Percentiles rank a stretch among this genome's conserved stretches.
These are phyloP conservation scores for Neurospora sp. DNA, from an alignment of 495 filamentous ascomycete species.

Conservation along the genomic window DNA sequence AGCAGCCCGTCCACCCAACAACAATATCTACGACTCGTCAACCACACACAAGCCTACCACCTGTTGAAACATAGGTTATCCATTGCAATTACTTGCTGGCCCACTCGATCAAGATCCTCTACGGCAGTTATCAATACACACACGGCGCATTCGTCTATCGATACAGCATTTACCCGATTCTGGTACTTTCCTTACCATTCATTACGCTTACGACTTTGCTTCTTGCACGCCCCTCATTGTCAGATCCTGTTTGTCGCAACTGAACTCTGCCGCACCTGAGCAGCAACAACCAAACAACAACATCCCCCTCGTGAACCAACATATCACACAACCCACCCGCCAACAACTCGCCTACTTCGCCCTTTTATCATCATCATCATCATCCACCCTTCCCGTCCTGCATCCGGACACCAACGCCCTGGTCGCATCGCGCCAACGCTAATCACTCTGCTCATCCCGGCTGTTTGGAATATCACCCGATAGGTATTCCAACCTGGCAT, in stretches of 20 bases:
- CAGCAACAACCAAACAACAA: neutral
- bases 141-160: neutral
- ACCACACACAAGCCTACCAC: constrained; percentile 3
- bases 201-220: neutral
- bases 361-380: neutral
- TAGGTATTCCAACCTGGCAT: neutral
- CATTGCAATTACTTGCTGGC: neutral
- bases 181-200: neutral
- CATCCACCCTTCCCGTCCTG: neutral
- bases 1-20: constrained; percentile 11
- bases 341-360: neutral
- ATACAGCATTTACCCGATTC: neutral
- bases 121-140: neutral
- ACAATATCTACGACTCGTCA: constrained; percentile 8
- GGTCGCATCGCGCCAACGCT: neutral
- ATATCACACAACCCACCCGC: neutral
- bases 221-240: neutral
- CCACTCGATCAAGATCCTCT: neutral
- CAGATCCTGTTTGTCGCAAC: neutral
- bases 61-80: constrained; percentile 8
- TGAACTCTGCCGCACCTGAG: neutral
- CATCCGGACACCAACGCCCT: neutral
- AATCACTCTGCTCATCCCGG: neutral
- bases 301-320: neutral
- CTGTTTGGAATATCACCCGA: neutral